Conservation (phyloP, 2,329 filamentous ascomycete genomes). For the Anthostomella pinea region DNA sequence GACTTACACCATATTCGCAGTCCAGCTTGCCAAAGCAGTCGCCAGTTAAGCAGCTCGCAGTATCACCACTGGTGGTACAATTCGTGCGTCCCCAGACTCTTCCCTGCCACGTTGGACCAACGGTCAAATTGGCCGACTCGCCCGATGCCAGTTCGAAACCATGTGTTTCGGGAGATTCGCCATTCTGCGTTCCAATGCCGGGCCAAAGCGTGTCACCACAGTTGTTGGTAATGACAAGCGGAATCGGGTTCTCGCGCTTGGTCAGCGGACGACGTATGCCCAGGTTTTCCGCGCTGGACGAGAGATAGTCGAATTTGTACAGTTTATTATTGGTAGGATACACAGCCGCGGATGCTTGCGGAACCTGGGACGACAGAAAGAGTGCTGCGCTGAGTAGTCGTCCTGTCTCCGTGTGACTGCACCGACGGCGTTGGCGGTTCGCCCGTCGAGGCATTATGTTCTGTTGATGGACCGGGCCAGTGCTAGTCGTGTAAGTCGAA, state of each 20-base stretch:
- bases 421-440: conserved; percentile 1
- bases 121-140: conserved; percentile 57
- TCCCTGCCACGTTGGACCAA: conserved; percentile 74
- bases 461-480: conserved; percentile 2
- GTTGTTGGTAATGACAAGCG: conserved; percentile 67
- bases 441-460: conserved; percentile 15
- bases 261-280: conserved; percentile 25
- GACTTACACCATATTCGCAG: conserved; percentile 65
- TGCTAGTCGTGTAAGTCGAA: conserved; percentile 1
- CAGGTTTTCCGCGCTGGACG: conserved; percentile 15
- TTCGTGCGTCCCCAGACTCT: conserved; percentile 82
- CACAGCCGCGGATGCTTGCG: conserved; percentile 20
- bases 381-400: conserved; percentile 9
- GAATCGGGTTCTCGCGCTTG: conserved; percentile 38
- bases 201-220: conserved; percentile 74
- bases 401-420: conserved; percentile 1
- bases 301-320: conserved; percentile 30
- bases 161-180: conserved; percentile 61
- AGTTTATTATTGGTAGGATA: conserved; percentile 30
- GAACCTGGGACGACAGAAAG: conserved; percentile 17
- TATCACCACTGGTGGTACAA: conserved; percentile 69
- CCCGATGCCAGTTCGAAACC: conserved; percentile 67
- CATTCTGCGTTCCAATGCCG: conserved; percentile 69
- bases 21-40: conserved; percentile 71
- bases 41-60: conserved; percentile 69